A percentile compares a stretch with the other conserved stretches of the same genome.
phyloP scores from a whole-genome alignment of 2,329 filamentous ascomycete genomes.

The Cladosporium halotolerans region DNA sequence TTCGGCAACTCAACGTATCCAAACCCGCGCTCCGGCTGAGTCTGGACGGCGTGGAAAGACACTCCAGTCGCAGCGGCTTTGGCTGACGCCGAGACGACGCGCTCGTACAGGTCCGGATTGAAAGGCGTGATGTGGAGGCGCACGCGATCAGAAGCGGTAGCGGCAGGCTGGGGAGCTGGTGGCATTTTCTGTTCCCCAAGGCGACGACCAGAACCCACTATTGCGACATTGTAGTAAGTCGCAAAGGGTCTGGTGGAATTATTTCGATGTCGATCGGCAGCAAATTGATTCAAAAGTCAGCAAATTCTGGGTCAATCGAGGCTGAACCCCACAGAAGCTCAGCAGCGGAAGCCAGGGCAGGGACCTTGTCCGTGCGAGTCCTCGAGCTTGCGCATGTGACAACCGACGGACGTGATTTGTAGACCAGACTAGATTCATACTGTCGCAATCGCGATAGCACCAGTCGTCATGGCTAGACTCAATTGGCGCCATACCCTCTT shows the following conservation, averaged over 20 bases:
- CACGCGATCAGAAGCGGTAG: slow-evolving; percentile 20
- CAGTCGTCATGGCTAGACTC: slow-evolving; percentile 12
- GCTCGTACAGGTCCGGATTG: slow-evolving; percentile 63
- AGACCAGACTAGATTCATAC: too few relatives aligned
- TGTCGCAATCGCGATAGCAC: background rate
- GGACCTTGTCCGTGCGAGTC: background rate
- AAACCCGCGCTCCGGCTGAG: slow-evolving; percentile 85
- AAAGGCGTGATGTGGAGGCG: slow-evolving; percentile 87
- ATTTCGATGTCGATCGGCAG: background rate
- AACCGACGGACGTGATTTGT: too few relatives aligned
- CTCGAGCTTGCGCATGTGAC: background rate
- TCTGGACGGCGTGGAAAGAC: slow-evolving; percentile 80
- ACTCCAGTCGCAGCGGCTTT: slow-evolving; percentile 66
- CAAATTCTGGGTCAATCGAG: slow-evolving; percentile 6
- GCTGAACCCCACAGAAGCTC: background rate
- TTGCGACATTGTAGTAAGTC: background rate
- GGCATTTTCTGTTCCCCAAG: background rate
- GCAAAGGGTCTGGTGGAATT: background rate
- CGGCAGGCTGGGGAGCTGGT: background rate
- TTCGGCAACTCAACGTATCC: slow-evolving; percentile 80
- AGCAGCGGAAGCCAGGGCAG: too few relatives aligned
- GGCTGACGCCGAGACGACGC: slow-evolving; percentile 64
- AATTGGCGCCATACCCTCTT: slow-evolving; percentile 22
- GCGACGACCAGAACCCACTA: background rate
- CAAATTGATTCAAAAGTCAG: background rate